Evolutionary conservation across 768 basidiomycete species (phyloP), one percentile per base, ranked within the genome.

Genomic region (Termitomyces heimii): DNA sequence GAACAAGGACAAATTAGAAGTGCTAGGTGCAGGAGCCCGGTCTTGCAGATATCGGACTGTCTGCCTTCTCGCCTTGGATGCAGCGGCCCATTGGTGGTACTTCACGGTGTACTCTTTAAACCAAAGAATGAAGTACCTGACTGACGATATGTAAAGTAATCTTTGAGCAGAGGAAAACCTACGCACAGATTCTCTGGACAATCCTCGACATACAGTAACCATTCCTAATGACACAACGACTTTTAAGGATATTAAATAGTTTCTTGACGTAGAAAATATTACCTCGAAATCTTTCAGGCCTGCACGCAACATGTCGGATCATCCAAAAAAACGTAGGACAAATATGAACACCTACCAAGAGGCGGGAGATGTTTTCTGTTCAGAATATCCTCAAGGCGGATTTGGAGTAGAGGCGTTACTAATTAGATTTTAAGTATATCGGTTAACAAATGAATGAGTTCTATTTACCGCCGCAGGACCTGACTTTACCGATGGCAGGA

Each of bases 41-140:
- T 69, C 63, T 10, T 70, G 70, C 56, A 67, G 69, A 29, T 73
- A 69, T 4, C 68, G 60, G 5, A 61, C 65, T 24, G 65, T 64
- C 60, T 70, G 68, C 59, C 58, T 68, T 59, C 66, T 74, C 32
- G 67, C 71, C 60, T 69, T 73, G 39, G 64, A 61, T 20, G 70
- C 70, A 14, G 69, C 71, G 54, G 69, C 70, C 77, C 75, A 81
- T 66, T 79, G 77, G 45, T 69, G 66, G 60, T 79, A 74, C 56
- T 76, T 73, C 28, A 68, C 62, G 12, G 80, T 84, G 63, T 92
- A 92, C 62, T 91, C 89, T 59, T 82, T 82, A 31, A 91, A 75
- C 89, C 89, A 92, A 50, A 92, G 81, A n/a, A 81, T 79, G 66
- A 92, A 92, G 65, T 92, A 92, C 20, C 86, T 86, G 63, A 6